Evolutionary conservation across 768 basidiomycete species (phyloP), one percentile per base, ranked within the genome.

Genomic region (Mycena filopes): DNA sequence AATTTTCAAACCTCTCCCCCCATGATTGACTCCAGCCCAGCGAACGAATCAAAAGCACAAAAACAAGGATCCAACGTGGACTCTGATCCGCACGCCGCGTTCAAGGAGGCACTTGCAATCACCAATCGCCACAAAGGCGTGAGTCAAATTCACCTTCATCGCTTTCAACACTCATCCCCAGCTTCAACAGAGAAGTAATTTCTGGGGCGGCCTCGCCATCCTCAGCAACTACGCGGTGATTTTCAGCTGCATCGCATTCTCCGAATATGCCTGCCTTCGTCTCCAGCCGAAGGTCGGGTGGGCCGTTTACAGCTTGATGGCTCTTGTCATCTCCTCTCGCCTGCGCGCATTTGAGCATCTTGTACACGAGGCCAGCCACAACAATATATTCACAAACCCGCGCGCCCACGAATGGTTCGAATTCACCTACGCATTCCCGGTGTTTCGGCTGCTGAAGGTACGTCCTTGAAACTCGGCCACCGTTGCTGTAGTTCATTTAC

Each of bases 121-220:
- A 60, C 20, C 28, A 60, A 60, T 41, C 59, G 59, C 13, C 59
- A 60, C 59, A 60, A 60, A 60, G 59, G 49, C 40, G 59, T 60
- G 29, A 60, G 59, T 40, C 31, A 36, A 18, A 36, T 4, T 55
- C 10, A 4, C 16, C 21, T 9, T 9, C 40, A 18, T n/a, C 20
- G 41, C 8, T 38, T 29, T 42, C 12, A n/a, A 21, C 33, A 16
- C 28, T n/a, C 2, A 25, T 12, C 20, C 33, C 28, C 0, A 41
- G 7, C 33, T 38, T n/a, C 11, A 46, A 36, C 23, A 60, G 59
- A 43, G 50, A 12, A 60, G 59, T 13, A 60, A 60, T 20, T 13
- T 60, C 6, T 60, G 59, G 59, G 59, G 59, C 3, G 2, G 16
- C 20, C 41, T 51, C 4, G 16, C 59, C 11, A 53, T 60, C n/a